phyloP scores from a whole-genome alignment of 257 asterid species.

The Hygrophila difformis region DNA sequence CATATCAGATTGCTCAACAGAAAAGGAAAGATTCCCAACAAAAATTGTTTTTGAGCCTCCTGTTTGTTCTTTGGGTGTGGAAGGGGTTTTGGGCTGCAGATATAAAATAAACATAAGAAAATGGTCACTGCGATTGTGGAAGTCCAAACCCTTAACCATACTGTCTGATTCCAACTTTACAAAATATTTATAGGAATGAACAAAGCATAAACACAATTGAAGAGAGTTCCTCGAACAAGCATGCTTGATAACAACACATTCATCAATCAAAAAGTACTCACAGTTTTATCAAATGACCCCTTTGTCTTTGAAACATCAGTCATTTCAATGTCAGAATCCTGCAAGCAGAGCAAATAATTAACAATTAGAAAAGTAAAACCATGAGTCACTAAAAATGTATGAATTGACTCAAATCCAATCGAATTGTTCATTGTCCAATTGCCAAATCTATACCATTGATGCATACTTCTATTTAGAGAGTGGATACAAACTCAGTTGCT shows the following conservation, averaged over 20 bases:
- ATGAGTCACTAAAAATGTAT: neutral
- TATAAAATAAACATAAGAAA: neutral
- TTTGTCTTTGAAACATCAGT: constrained; percentile 17
- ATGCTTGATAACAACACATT: neutral
- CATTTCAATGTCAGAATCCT: constrained; percentile 32
- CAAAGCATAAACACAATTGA: neutral
- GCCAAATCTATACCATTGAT: too few relatives aligned
- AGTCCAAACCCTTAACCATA: too few relatives aligned
- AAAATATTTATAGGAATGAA: too few relatives aligned
- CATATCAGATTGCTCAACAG: constrained; percentile 52
- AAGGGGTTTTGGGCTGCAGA: constrained; percentile 49
- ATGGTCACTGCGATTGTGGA: neutral
- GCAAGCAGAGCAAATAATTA: neutral
- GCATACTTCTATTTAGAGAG: too few relatives aligned
- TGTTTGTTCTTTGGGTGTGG: constrained; percentile 31
- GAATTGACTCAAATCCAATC: neutral
- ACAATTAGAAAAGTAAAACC: too few relatives aligned
- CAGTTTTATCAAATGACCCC: constrained; percentile 20
- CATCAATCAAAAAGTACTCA: too few relatives aligned
- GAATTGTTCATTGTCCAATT: neutral
- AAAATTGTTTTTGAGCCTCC: constrained; percentile 52
- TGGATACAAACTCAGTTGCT: neutral
- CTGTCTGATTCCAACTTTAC: too few relatives aligned
- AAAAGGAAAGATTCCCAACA: constrained; percentile 68
- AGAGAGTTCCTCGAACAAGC: neutral